Evolutionary conservation across 2,329 filamentous ascomycete genomes (phyloP), one percentile per base, ranked within the genome.

Genomic region (Hypoxylon sp.): DNA sequence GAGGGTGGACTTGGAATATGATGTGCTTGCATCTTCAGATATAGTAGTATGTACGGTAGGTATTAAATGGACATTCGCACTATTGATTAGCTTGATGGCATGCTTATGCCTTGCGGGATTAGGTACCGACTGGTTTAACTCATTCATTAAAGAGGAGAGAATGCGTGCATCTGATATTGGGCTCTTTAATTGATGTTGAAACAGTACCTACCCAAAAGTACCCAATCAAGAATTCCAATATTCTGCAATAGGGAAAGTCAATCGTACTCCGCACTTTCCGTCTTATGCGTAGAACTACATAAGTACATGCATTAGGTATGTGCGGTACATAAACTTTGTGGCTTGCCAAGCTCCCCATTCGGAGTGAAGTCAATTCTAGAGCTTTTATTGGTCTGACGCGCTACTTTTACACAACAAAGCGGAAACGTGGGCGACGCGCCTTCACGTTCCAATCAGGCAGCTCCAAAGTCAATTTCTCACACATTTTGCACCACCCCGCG

Each of bases 301-400:
- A 14, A 38, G 14, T n/a, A 38, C 3, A 7, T 5, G 14, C 10
- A 10, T 36, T 36, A 36, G 7, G 34, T 36, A 36, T 3, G 23
- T 48, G 36, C 50, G 17, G 25, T 49, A 46, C 50, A 19, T 43
- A 55, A 34, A 34, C 28, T 43, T 56, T 32, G 34, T 64, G 58
- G 69, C 51, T 58, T 53, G 65, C 69, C 66, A 67, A 71, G 67
- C 60, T 52, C 28, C 28, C 28, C 6, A 30, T 30, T 30, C 28
- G 61, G 45, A 46, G 17, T 69, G 65, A 72, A 65, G 71, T 73
- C 55, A 46, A 67, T 55, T 55, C 7, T 10, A 9, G 25, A n/a
- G 19, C 1, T 23, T 25, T 73, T 63, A 71, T 73, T 73, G 71
- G 71, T 14, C 23, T 7, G 58, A 69, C 71, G 69, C 71, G 71